Base-by-base conservation (phyloP, 768 basidiomycete genomes). In the Lepiota brunneoincarnata region DNA sequence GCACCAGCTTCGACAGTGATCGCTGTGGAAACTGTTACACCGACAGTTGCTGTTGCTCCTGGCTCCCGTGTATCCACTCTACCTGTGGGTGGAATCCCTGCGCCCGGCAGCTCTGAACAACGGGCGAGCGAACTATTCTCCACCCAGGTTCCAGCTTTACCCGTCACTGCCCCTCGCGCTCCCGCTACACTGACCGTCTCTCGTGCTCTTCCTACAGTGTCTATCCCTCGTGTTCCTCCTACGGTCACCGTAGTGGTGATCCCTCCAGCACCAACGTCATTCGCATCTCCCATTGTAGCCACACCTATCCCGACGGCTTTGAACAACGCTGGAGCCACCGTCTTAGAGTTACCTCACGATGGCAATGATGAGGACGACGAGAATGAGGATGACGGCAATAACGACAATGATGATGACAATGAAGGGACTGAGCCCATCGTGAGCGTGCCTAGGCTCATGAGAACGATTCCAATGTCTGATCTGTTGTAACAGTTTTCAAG, bases 291-390 rank as follows among this genome's bases (percentile, higher is more conserved):
- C 31, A 10, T 17, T 9, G 31, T 28, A 34, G 2, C 31, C 31
- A 2, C 31, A 31, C 31, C 7, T 31, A 10, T 31, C 31, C 31
- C 31, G 31, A 31, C 31, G 31, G 31, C 7, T 9, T 31, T 31
- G 31, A 31, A 31, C 31, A 31, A 31, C 11, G 31, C 31, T 9
- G 59, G 62, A 6, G 59, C 66, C 17, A 72, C 71, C 7, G 60
- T 68, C 18, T 64, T 66, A 53, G 65, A 31, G 31, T 31, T 10
- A 10, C 31, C 7, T 48, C 46, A 57, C 39, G 53, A 58, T 46
- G 52, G 58, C 35, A 52, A 50, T 17, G 48, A 57, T 12, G 38
- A 37, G n/a, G 59, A 61, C 10, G 61, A 59, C 28, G 53, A 51
- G 17, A 28, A 45, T 26, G 58, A 60, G 11, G 48, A 53, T 42